A percentile compares a stretch with the other conserved stretches of the same genome.
Evolutionary conservation across 768 basidiomycete genomes (phyloP).

Genomic region (Tylopilus sp.): DNA sequence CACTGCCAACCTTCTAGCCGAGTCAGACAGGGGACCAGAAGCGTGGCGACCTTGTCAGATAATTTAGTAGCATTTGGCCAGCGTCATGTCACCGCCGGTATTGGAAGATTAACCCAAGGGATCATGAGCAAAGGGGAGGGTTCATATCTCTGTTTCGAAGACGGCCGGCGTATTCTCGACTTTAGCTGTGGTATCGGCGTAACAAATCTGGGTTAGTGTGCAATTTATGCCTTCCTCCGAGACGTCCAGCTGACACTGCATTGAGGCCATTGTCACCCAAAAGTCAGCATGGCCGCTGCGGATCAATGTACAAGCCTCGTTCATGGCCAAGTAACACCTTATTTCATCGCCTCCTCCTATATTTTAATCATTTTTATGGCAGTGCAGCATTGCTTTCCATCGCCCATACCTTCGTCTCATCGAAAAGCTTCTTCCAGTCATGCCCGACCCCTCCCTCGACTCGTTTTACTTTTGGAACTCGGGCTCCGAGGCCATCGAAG

Average conservation of each 20-base stretch:
- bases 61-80: constrained; percentile 36
- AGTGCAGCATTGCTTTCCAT: constrained; percentile 90
- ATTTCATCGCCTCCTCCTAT: neutral
- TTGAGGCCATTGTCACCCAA: constrained; percentile 83
- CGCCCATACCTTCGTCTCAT: constrained; percentile 85
- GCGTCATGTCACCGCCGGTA: constrained; percentile 44
- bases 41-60: constrained; percentile 22
- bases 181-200: constrained; percentile 90
- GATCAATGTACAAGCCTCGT: constrained; percentile 81
- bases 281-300: constrained; percentile 83
- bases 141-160: constrained; percentile 67
- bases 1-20: neutral
- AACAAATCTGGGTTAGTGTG: constrained; percentile 64
- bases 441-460: constrained; percentile 89
- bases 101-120: constrained; percentile 43
- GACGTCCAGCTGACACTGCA: neutral
- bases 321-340: constrained; percentile 61
- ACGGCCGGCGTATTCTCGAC: constrained; percentile 75
- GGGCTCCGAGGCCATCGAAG: constrained; percentile 91
- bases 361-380: constrained; percentile 3
- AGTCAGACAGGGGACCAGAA: constrained; percentile 6
- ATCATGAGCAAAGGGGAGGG: constrained; percentile 68
- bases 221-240: neutral
- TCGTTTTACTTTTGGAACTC: constrained; percentile 99
- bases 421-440: constrained; percentile 76